Percentiles rank a stretch among this genome's conserved stretches.
These are phyloP conservation scores for Zygoascus sp. DNA, from an alignment of 1,139 yeast species.

Conservation along the genomic window DNA sequence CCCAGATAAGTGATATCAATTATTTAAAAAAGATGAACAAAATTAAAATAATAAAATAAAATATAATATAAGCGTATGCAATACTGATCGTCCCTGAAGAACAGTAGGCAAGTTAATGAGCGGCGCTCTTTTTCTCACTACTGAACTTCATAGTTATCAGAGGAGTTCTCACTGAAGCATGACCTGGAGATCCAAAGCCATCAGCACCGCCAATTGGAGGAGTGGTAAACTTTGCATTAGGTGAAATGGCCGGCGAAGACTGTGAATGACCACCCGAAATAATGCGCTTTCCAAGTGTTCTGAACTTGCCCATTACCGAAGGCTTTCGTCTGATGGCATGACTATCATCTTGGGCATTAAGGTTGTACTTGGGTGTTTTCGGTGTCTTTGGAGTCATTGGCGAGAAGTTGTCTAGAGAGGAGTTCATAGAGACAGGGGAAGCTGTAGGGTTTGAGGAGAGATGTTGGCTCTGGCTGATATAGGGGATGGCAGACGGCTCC, in stretches of 20 bases:
- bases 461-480: background rate
- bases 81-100: background rate
- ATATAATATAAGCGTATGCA: background rate
- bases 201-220: conserved; percentile 1
- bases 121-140: conserved; percentile 6
- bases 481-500: conserved; percentile 7
- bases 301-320: conserved; percentile 7
- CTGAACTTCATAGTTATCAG: conserved; percentile 10
- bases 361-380: background rate
- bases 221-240: background rate
- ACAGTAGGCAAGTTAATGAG: background rate
- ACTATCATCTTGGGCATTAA: background rate
- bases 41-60: background rate
- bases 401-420: conserved; percentile 1
- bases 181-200: background rate
- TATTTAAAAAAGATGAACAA: background rate
- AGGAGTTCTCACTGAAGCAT: conserved; percentile 5
- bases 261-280: conserved; percentile 8
- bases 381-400: conserved; percentile 8
- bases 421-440: background rate
- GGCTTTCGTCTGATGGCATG: conserved; percentile 9
- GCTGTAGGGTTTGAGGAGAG: background rate
- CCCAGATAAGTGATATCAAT: background rate
- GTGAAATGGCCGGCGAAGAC: background rate
- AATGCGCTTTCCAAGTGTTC: conserved; percentile 7